Conservation (phyloP, 805 yeast genomes). For the Cyberlindnera nakhonratchasimensis region DNA sequence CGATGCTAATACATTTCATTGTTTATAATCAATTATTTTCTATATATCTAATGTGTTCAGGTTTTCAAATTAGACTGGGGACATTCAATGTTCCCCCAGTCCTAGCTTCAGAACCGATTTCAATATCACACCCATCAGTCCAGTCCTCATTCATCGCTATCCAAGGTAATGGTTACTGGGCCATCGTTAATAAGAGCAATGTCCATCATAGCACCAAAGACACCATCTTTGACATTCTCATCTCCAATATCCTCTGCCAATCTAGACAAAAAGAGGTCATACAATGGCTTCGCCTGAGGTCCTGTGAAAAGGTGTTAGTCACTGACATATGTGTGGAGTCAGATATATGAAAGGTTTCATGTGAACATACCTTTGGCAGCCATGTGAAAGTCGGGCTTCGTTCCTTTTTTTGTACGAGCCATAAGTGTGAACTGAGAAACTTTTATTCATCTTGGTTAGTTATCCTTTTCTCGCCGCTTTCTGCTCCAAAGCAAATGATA, state of each 20-base stretch:
- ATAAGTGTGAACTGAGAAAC: conserved; percentile 91
- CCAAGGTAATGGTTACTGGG: conserved; percentile 84
- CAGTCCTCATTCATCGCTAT: conserved; percentile 40
- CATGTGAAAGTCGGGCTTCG: conserved; percentile 91
- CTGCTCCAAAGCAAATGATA: too few relatives aligned
- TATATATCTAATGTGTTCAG: too few relatives aligned
- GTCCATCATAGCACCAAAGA: conserved; percentile 97
- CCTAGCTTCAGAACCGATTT: too few relatives aligned
- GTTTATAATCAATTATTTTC: too few relatives aligned
- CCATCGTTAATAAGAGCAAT: conserved; percentile 88
- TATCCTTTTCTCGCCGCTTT: neutral
- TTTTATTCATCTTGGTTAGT: neutral
- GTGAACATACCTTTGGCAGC: conserved; percentile 76
- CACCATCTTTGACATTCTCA: conserved; percentile 76
- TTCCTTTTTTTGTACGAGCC: conserved; percentile 83
- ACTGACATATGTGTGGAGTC: too few relatives aligned
- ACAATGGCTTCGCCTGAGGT: conserved; percentile 39
- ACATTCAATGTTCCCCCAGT: too few relatives aligned
- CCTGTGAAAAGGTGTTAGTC: conserved; percentile 63
- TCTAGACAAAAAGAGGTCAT: conserved; percentile 46
- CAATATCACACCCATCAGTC: too few relatives aligned
- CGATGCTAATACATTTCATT: too few relatives aligned
- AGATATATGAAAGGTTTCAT: too few relatives aligned
- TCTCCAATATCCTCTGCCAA: conserved; percentile 53
- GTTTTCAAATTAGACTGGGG: too few relatives aligned